Base-by-base conservation (phyloP, 2,329 filamentous ascomycete genomes). In the Penicillium vulpinum region DNA sequence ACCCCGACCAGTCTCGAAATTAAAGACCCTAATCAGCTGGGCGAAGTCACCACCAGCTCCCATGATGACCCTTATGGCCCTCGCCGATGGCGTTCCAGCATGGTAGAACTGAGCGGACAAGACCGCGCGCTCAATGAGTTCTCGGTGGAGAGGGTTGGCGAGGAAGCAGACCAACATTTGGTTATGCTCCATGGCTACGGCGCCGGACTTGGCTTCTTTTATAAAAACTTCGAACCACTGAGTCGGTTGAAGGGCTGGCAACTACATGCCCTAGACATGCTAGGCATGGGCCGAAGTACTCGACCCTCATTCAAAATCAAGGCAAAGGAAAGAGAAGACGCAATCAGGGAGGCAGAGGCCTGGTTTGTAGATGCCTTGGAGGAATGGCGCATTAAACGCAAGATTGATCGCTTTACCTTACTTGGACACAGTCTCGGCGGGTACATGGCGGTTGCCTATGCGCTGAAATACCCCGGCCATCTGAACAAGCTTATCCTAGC, bases 111-210 rank as follows among this genome's bases (percentile, higher is more conserved):
- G 55, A 86, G 88, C 16, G 94, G 94, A 52, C 94, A 92, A 74
- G 86, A 96, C 71, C 86, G 94, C 48, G 89, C 88, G 3, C 75
- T 99, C 60, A 97, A 99, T 70, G 94, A 99, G 71, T 94, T 97
- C 73, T 92, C 90, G 1, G 85, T 99, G 2, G 91, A 96, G 77
- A 83, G 92, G 48, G 78, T 91, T 1, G 91, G 87, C 35, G 92
- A 97, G 70, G 76, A 87, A 5, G 84, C 86, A 0, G 88, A 95
- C 45, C 88, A 97, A 69, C 94, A 91, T 41, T 81, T 99, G 16
- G 93, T 99, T 43, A 96, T 99, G 85, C 80, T 99, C 5, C 94
- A 99, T 72, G 94, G 94, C 59, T 99, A 99, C 74, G 94, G 94
- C 45, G 94, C 94, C 2, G 94, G 94, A 0, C 82, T 99, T 0